phyloP scores from a whole-genome alignment of 2,329 filamentous ascomycete genomes.

The Talaromyces sp. region DNA sequence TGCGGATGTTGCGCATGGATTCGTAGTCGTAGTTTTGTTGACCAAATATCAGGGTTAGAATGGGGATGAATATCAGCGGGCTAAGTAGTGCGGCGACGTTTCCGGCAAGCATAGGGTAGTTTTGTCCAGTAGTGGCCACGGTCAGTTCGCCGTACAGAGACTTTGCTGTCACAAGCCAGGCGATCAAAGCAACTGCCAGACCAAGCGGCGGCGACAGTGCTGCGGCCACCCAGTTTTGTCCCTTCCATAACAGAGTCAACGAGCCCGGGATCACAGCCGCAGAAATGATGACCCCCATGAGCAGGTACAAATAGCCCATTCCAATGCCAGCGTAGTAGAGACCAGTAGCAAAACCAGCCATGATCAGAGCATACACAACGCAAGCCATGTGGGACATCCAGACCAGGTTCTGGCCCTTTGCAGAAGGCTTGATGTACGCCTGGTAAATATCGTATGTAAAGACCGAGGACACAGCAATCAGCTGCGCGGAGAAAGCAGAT shows the following conservation, averaged over 20 bases:
- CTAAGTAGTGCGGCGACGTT: constrained; percentile 79
- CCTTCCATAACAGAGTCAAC: constrained; percentile 73
- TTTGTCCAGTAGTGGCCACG: constrained; percentile 74
- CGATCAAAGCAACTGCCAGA: constrained; percentile 63
- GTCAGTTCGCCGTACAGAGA: constrained; percentile 64
- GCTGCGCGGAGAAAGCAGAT: constrained; percentile 72
- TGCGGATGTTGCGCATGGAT: constrained; percentile 74
- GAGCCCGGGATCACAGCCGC: constrained; percentile 79
- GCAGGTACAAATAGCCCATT: constrained; percentile 83
- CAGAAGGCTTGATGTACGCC: constrained; percentile 75
- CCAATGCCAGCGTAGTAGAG: constrained; percentile 70
- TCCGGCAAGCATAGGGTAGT: constrained; percentile 81
- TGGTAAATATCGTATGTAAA: constrained; percentile 86
- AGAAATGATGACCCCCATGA: constrained; percentile 90
- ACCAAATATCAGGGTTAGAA: constrained; percentile 69
- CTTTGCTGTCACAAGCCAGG: constrained; percentile 73
- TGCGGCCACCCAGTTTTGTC: constrained; percentile 72
- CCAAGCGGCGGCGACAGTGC: constrained; percentile 66
- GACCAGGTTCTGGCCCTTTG: constrained; percentile 71
- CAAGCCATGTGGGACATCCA: constrained; percentile 73
- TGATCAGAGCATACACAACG: constrained; percentile 69
- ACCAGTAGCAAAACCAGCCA: constrained; percentile 73
- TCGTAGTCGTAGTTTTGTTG: constrained; percentile 78
- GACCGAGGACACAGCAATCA: constrained; percentile 85
- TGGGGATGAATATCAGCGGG: constrained; percentile 67